phyloP scores from a whole-genome alignment of 179 eudicot genomes.

The Vitellaria paradoxa region DNA sequence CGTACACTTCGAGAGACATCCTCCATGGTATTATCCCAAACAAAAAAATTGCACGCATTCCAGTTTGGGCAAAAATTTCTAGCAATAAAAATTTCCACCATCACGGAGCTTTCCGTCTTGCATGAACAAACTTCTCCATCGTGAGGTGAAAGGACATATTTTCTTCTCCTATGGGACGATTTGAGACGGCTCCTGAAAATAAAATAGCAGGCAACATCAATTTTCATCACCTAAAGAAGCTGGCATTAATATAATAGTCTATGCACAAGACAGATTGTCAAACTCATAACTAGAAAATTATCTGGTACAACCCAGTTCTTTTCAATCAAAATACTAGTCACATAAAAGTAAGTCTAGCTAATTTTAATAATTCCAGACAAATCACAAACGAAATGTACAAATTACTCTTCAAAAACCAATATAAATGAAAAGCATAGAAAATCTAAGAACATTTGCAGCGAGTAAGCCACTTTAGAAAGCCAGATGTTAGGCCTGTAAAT shows the following conservation, averaged over 20 bases:
- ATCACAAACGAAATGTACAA: background rate
- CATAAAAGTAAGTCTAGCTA: background rate
- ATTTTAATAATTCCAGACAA: background rate
- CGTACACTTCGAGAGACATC: background rate
- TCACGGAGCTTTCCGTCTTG: constrained; percentile 79
- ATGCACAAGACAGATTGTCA: no score
- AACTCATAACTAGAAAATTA: background rate
- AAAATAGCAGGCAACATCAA: background rate
- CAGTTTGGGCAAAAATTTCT: background rate
- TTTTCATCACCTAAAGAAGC: constrained; percentile 3
- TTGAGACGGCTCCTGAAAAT: constrained; percentile 74
- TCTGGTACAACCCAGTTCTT: background rate
- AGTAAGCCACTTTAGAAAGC: background rate
- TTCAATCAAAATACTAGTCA: background rate
- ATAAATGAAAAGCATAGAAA: background rate
- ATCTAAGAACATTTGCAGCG: background rate
- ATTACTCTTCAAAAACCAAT: background rate
- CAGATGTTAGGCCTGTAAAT: background rate
- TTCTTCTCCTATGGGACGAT: constrained; percentile 92
- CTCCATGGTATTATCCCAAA: background rate
- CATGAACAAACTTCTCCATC: constrained; percentile 73
- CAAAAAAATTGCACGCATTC: background rate
- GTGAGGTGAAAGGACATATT: constrained; percentile 65
- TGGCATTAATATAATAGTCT: background rate
- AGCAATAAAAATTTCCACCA: constrained; percentile 37